phyloP scores from a whole-genome alignment of 192 early-diverging fungal species.

The Rhizophagus sp. region DNA sequence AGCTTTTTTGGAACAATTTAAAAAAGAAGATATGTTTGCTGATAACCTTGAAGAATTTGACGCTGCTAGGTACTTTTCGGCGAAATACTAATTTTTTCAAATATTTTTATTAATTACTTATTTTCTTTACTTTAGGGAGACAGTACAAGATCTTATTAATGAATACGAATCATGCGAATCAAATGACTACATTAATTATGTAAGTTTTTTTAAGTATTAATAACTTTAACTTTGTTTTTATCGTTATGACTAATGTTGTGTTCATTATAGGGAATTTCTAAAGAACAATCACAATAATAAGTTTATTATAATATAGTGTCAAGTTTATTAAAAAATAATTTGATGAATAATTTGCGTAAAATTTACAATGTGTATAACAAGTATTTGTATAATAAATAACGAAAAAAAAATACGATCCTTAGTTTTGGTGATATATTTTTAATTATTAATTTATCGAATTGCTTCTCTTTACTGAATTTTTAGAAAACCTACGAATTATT shows the following conservation, averaged over 20 bases:
- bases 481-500: no score
- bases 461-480: no score
- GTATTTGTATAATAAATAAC: no score
- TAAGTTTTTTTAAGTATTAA: constrained; percentile 33
- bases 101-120: constrained; percentile 14
- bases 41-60: constrained; percentile 93
- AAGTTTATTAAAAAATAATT: background rate
- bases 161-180: constrained; percentile 96
- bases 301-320: background rate
- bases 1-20: constrained; percentile 95
- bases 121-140: constrained; percentile 52
- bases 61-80: constrained; percentile 55
- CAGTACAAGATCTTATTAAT: constrained; percentile 88
- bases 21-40: constrained; percentile 76
- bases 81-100: background rate
- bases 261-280: background rate
- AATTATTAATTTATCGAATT: no score
- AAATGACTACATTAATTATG: constrained; percentile 78
- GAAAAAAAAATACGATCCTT: no score
- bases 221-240: background rate
- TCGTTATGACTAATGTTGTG: background rate
- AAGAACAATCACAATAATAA: background rate
- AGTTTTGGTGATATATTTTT: no score
- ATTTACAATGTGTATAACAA: background rate
- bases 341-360: background rate